A percentile compares a stretch with the other conserved stretches of the same genome.
phyloP scores from a whole-genome alignment of 306 rosid genomes.

The Vigna hirtella region DNA sequence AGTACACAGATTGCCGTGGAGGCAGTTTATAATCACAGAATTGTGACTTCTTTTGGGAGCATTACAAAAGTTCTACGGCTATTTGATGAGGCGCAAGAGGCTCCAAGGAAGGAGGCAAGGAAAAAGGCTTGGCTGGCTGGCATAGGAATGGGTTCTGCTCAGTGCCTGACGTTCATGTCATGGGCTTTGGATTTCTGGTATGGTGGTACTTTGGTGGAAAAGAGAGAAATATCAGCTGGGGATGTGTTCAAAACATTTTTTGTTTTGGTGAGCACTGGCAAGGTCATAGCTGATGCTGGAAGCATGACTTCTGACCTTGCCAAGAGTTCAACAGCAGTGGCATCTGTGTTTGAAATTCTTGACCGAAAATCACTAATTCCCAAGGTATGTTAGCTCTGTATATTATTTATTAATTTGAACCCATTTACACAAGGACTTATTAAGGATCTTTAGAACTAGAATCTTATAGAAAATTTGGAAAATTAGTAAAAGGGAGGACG shows the following conservation, averaged over 20 bases:
- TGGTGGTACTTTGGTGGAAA: constrained; percentile 82
- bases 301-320: constrained; percentile 98
- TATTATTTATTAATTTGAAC: background rate
- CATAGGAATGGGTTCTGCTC: constrained; percentile 96
- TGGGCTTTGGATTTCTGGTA: constrained; percentile 99
- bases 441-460: too few species aligned
- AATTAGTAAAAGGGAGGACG: too few species aligned
- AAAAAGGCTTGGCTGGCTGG: constrained; percentile 96
- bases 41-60: constrained; percentile 85
- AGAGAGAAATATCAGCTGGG: constrained; percentile 80
- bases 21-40: constrained; percentile 87
- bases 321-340: constrained; percentile 79
- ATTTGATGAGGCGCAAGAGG: constrained; percentile 88
- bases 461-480: too few species aligned
- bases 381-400: constrained; percentile 49
- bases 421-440: too few species aligned
- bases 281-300: constrained; percentile 98
- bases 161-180: constrained; percentile 88
- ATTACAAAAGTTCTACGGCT: constrained; percentile 61
- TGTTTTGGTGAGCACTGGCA: constrained; percentile 89
- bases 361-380: constrained; percentile 83
- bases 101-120: constrained; percentile 77
- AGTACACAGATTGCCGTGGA: constrained; percentile 95
- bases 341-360: constrained; percentile 86
- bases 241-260: constrained; percentile 95